phyloP scores from a whole-genome alignment of 2,329 filamentous ascomycete species.

The Colletotrichum sp. region DNA sequence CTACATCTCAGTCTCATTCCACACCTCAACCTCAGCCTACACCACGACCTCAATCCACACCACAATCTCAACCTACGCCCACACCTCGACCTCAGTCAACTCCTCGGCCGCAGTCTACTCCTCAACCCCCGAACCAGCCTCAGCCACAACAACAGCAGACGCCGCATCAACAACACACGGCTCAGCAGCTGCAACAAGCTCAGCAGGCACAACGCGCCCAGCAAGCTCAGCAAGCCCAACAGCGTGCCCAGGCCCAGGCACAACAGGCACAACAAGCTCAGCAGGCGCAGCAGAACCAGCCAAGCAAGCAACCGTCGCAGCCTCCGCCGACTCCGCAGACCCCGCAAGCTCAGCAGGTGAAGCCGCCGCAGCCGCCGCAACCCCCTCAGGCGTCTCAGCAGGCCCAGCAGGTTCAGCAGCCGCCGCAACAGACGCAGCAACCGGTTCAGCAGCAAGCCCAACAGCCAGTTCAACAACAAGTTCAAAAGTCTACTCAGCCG shows the following conservation, averaged over 20 bases:
- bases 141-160: conserved; percentile 38
- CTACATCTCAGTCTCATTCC: not conserved
- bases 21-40: conserved; percentile 9
- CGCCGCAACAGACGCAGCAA: conserved; percentile 31
- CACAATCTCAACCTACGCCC: conserved; percentile 1
- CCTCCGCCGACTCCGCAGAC: conserved; percentile 21
- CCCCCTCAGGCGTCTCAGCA: conserved; percentile 30
- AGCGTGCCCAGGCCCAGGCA: conserved; percentile 11
- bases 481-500: conserved; percentile 30
- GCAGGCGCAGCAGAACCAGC: conserved; percentile 20
- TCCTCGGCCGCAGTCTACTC: not conserved
- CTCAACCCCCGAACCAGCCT: conserved; percentile 54
- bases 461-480: conserved; percentile 31
- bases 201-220: conserved; percentile 29
- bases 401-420: conserved; percentile 24
- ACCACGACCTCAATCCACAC: conserved; percentile 9
- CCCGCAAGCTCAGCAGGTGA: conserved; percentile 24
- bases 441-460: conserved; percentile 31
- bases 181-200: conserved; percentile 17
- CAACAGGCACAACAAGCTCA: conserved; percentile 33
- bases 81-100: not conserved
- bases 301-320: conserved; percentile 29
- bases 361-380: conserved; percentile 23
- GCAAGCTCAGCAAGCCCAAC: conserved; percentile 18
- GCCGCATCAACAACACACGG: not conserved